These are phyloP conservation scores for Pseudopediastrum boryanum DNA, from an alignment of 139 green algal genomes.

Conservation along the genomic window DNA sequence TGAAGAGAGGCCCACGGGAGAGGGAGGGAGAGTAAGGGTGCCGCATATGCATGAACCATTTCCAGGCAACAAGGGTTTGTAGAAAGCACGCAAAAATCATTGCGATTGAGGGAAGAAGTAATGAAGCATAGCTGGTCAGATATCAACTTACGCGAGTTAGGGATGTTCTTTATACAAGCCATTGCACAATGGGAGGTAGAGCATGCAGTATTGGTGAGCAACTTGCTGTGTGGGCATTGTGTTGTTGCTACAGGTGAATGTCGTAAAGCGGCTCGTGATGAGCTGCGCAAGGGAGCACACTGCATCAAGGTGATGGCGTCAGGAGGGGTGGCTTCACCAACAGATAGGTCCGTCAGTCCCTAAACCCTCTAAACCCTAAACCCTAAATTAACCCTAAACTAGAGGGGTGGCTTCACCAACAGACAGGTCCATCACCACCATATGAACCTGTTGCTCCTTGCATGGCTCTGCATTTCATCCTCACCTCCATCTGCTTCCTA, in stretches of 20 bases:
- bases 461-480: too few relatives aligned
- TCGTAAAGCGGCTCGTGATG: slow-evolving; percentile 58
- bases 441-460: too few relatives aligned
- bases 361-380: too few relatives aligned
- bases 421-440: slow-evolving; percentile 64
- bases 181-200: background rate
- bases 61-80: too few relatives aligned
- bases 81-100: too few relatives aligned
- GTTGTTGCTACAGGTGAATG: slow-evolving; percentile 18
- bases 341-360: slow-evolving; percentile 65
- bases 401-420: slow-evolving; percentile 68
- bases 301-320: slow-evolving; percentile 81
- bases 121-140: background rate
- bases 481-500: too few relatives aligned
- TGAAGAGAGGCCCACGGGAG: too few relatives aligned
- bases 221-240: background rate
- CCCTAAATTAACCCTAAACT: too few relatives aligned
- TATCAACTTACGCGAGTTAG: background rate
- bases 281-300: slow-evolving; percentile 68
- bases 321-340: slow-evolving; percentile 67
- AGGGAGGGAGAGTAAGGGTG: too few relatives aligned
- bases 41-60: too few relatives aligned
- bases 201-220: background rate
- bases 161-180: background rate
- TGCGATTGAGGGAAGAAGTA: background rate